Evolutionary conservation across 2,329 filamentous ascomycete species (phyloP).

Genomic region (Pseudogymnoascus sp.): DNA sequence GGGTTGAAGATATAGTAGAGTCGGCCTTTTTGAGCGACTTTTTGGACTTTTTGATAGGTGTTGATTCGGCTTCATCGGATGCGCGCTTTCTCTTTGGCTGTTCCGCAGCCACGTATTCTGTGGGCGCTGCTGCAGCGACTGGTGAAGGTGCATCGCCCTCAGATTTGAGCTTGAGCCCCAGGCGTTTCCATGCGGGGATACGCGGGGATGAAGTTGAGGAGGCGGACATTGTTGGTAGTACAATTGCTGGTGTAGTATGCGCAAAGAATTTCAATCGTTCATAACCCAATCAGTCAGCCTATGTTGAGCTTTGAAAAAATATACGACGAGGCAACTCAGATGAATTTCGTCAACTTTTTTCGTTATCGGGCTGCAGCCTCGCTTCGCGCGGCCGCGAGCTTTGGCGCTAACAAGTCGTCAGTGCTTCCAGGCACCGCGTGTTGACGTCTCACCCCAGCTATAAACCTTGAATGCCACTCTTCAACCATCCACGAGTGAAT

Average conservation of each 20-base stretch:
- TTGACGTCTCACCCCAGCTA: constrained; percentile 12
- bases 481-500: not conserved
- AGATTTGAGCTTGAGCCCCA: constrained; percentile 54
- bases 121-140: constrained; percentile 18
- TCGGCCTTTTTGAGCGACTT: constrained; percentile 14
- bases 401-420: constrained; percentile 9
- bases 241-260: constrained; percentile 2
- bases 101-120: constrained; percentile 13
- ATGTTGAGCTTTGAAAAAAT: constrained; percentile 7
- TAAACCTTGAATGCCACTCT: constrained; percentile 2
- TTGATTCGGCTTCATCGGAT: constrained; percentile 16
- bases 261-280: constrained; percentile 4
- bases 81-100: constrained; percentile 20
- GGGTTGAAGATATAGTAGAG: constrained; percentile 16
- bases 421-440: constrained; percentile 10
- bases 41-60: constrained; percentile 24
- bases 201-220: constrained; percentile 17
- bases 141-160: constrained; percentile 32
- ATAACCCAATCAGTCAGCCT: constrained; percentile 5
- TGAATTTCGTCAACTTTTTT: constrained; percentile 10
- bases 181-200: constrained; percentile 53
- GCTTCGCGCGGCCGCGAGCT: constrained; percentile 11
- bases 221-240: constrained; percentile 8
- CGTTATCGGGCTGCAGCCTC: constrained; percentile 10
- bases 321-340: not conserved